phyloP scores from a whole-genome alignment of 2,329 filamentous ascomycete genomes.

The Hypocrella siamensis region DNA sequence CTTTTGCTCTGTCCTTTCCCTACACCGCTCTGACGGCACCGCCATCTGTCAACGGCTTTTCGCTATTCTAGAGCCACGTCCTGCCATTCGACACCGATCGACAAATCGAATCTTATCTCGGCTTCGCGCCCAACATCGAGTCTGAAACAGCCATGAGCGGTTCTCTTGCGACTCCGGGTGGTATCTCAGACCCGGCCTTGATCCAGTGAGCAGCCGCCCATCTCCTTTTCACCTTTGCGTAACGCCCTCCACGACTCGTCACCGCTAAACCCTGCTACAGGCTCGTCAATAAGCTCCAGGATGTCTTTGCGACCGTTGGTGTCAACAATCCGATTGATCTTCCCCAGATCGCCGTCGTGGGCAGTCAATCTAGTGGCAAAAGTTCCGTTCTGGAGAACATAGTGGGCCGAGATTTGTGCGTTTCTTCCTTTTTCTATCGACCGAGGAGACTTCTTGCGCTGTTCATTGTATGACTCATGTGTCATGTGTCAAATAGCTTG shows the following conservation, averaged over 20 bases:
- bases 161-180: conserved; percentile 30
- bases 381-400: conserved; percentile 98
- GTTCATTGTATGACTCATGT: background rate
- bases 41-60: too few relatives aligned
- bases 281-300: conserved; percentile 97
- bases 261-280: conserved; percentile 18
- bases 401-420: conserved; percentile 90
- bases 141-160: conserved; percentile 13
- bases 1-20: too few relatives aligned
- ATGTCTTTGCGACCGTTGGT: conserved; percentile 97
- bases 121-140: too few relatives aligned
- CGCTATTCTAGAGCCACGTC: too few relatives aligned
- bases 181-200: conserved; percentile 50
- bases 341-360: conserved; percentile 94
- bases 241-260: background rate
- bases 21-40: too few relatives aligned
- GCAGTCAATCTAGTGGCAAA: conserved; percentile 98
- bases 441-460: background rate
- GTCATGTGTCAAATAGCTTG: conserved; percentile 40
- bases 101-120: too few relatives aligned
- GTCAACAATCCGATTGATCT: conserved; percentile 99
- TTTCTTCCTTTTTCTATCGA: conserved; percentile 1
- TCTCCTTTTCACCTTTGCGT: background rate
- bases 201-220: conserved; percentile 35
- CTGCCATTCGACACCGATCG: too few relatives aligned